These are phyloP conservation scores for Neoarthrinium moseri DNA, from an alignment of 2,329 filamentous ascomycete species.

Conservation along the genomic window DNA sequence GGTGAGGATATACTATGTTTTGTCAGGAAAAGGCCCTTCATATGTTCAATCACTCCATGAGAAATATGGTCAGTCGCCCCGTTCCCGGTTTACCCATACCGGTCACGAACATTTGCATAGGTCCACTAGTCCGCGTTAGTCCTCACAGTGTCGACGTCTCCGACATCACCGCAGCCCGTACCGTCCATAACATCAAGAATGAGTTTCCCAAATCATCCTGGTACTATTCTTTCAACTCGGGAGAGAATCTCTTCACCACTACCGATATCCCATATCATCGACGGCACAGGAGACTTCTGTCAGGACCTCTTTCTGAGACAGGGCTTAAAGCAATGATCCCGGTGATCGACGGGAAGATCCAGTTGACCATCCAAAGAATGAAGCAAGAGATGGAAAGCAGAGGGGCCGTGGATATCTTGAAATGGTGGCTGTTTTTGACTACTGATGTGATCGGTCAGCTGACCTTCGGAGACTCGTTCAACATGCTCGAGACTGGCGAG, in stretches of 20 bases:
- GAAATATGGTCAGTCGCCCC: no score
- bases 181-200: constrained; percentile 26
- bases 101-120: no score
- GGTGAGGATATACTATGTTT: no score
- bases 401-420: constrained; percentile 42
- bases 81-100: no score
- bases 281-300: constrained; percentile 38
- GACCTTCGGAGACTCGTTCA: constrained; percentile 54
- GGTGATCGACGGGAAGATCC: constrained; percentile 33
- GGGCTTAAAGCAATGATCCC: constrained; percentile 29
- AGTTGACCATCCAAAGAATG: constrained; percentile 41
- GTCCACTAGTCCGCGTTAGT: constrained; percentile 18
- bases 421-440: constrained; percentile 54
- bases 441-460: constrained; percentile 54
- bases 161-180: constrained; percentile 18
- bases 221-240: constrained; percentile 17
- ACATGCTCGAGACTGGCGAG: constrained; percentile 47
- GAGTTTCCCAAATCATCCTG: constrained; percentile 25
- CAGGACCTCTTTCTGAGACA: constrained; percentile 36
- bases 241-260: constrained; percentile 37
- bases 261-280: constrained; percentile 36
- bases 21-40: no score
- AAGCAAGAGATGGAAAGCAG: constrained; percentile 35
- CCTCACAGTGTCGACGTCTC: constrained; percentile 23
- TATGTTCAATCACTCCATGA: no score